Conservation (phyloP, 164 flowering plant species). For the Vitis cinerea region DNA sequence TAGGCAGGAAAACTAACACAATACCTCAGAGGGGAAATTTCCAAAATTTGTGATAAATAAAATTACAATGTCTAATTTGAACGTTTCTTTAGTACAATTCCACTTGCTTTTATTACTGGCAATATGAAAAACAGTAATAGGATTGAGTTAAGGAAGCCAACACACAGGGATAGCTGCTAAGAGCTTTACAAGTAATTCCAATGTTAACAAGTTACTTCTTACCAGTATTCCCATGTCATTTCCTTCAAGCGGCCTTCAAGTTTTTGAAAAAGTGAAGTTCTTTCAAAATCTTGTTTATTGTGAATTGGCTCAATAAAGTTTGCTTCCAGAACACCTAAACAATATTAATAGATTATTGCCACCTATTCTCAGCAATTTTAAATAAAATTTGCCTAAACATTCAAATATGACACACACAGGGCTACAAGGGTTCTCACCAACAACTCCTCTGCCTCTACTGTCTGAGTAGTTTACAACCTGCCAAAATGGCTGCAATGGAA, state of each 20-base stretch:
- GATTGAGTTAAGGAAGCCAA: too few relatives aligned
- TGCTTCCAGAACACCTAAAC: constrained; percentile 84
- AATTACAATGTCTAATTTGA: too few relatives aligned
- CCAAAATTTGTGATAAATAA: not conserved
- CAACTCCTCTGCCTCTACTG: constrained; percentile 82
- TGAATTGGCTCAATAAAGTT: constrained; percentile 89
- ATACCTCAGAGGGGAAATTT: not conserved
- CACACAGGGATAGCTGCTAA: not conserved
- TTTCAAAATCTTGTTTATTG: constrained; percentile 96
- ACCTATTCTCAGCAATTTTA: not conserved
- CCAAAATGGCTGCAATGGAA: constrained; percentile 82
- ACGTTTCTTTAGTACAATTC: too few relatives aligned
- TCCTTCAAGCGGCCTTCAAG: constrained; percentile 86
- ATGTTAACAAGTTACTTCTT: constrained; percentile 9
- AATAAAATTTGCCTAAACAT: not conserved
- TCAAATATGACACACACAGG: not conserved
- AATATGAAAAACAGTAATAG: too few relatives aligned
- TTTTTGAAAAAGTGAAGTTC: constrained; percentile 77
- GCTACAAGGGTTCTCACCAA: constrained; percentile 52
- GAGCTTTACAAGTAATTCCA: not conserved
- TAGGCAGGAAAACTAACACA: not conserved
- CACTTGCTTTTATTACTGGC: too few relatives aligned
- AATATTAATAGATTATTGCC: constrained; percentile 7
- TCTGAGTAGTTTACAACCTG: constrained; percentile 48
- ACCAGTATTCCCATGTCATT: constrained; percentile 96